Base-by-base conservation (phyloP, 345 rosid species). In the Ceriops tagal region DNA sequence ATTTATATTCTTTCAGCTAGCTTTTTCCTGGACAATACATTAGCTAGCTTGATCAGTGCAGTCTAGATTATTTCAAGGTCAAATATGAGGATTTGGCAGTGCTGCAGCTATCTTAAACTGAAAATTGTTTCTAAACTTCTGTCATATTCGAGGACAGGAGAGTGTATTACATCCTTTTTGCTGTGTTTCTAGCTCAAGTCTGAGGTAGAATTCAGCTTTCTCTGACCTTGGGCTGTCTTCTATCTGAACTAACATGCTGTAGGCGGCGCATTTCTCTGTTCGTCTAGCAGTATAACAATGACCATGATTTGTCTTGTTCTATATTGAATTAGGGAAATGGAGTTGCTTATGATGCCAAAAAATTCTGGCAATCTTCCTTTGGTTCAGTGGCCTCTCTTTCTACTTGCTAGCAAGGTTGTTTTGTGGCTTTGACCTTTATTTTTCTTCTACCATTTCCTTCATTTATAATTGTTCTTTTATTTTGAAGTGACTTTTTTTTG, bases 301-400 rank as follows among this genome's bases (percentile, higher is more conserved):
- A 51, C 47, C 28, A 62, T 64, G 3, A 10, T 57, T 39, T 58
- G 8, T 22, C 19, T 63, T 27, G 51, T 34, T 55, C 22, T 59
- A 75, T 82, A 49, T 34, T 64, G n/a, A 58, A 43, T 66, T 64
- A 91, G 98, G 72, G 99, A 95, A 82, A 78, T 83, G 93, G 97
- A 95, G 71, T 79, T 92, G 83, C 97, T 95, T 83, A 72, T 79
- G 73, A 95, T 95, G 97, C 97, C 99, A 32, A 90, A 81, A 78
- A 95, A 92, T 88, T 85, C 97, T 57, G 92, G 96, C 68, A 81
- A 78, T 68, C 90, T 92, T 58, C 84, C 83, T 19, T 71, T 95
- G 80, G 89, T 95, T 61, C 97, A 92, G 78, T 95, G 96, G 97
- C 99, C 99, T 20, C 96, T 92, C 61, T 95, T 95, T 85, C 97